Evolutionary conservation across 768 basidiomycete species (phyloP), one percentile per base, ranked within the genome.

Genomic region (Suillus ampliporus): DNA sequence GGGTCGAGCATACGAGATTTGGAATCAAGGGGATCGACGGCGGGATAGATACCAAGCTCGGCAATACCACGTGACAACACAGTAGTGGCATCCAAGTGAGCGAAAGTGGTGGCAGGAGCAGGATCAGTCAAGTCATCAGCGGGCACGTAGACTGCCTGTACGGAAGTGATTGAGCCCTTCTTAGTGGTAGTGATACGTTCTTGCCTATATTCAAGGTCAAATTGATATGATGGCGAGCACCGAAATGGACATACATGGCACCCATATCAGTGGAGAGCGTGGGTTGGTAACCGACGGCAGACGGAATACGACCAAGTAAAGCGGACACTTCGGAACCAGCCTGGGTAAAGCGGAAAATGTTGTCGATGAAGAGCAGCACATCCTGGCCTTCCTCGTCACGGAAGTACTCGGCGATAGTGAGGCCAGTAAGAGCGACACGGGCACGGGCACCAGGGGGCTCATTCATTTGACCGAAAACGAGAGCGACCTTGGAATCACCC

Each of bases 321-420:
- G 97, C 97, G 82, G 97, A 99, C 85, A 99, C 97, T 79, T 99
- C 97, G 67, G 97, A 99, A 90, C 97, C 97, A 74, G 97, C 97
- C 80, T 99, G 97, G 71, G 97, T 99, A 93, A 99, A 99, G 77
- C 97, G 96, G 97, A 99, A 99, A 82, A 99, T 99, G 89, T 99
- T 99, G 92, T 99, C 97, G 77, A 99, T 99, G 88, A 99, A 99
- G 76, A 99, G 90, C 77, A 99, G 87, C 85, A 99, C 97, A 79
- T 99, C 97, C 81, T 99, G 97, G 67, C 97, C 97, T 83, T 99
- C 97, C 84, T 99, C 97, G 73, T 99, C 97, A 89, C 97, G 96
- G 97, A 99, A 99, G 84, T 99, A 99, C 83, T 99, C 97, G 68
- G 97, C 97, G 71, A 99, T 99, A 76, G 97, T 99, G 64, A 99